Percentiles rank a stretch among this genome's conserved stretches.
These are phyloP conservation scores for Fusarium sacchari DNA, from an alignment of 2,329 filamentous ascomycete genomes.

Conservation along the genomic window DNA sequence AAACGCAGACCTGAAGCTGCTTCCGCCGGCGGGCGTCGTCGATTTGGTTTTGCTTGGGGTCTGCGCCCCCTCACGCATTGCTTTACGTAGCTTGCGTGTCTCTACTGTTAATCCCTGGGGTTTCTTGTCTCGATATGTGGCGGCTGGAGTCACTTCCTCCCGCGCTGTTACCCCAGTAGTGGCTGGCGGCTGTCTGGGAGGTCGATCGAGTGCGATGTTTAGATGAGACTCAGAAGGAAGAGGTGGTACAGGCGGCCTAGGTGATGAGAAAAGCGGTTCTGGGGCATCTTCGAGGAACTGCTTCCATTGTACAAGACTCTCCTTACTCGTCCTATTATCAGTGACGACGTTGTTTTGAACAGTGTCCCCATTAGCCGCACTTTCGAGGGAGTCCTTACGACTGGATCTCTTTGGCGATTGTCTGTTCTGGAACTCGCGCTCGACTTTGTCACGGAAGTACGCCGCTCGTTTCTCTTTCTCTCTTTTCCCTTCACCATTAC, in stretches of 20 bases:
- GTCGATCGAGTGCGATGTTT: constrained; percentile 17
- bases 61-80: constrained; percentile 30
- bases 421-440: constrained; percentile 12
- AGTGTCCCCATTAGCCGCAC: constrained; percentile 17
- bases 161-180: constrained; percentile 2
- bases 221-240: constrained; percentile 35
- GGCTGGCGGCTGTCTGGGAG: constrained; percentile 4
- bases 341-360: background rate
- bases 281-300: constrained; percentile 40
- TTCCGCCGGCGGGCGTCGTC: constrained; percentile 9
- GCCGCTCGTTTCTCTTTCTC: constrained; percentile 31
- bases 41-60: constrained; percentile 19
- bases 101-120: constrained; percentile 41
- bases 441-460: constrained; percentile 40
- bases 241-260: constrained; percentile 43
- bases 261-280: constrained; percentile 38
- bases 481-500: constrained; percentile 25
- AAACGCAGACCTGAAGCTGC: constrained; percentile 27
- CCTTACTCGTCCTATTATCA: constrained; percentile 32
- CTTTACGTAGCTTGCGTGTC: constrained; percentile 37
- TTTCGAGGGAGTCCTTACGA: constrained; percentile 24
- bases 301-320: constrained; percentile 38
- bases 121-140: constrained; percentile 40
- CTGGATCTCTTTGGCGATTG: constrained; percentile 6
- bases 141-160: background rate